These are phyloP conservation scores for Pseudophaeomoniella oleicola DNA, from an alignment of 2,329 filamentous ascomycete species.

Conservation along the genomic window DNA sequence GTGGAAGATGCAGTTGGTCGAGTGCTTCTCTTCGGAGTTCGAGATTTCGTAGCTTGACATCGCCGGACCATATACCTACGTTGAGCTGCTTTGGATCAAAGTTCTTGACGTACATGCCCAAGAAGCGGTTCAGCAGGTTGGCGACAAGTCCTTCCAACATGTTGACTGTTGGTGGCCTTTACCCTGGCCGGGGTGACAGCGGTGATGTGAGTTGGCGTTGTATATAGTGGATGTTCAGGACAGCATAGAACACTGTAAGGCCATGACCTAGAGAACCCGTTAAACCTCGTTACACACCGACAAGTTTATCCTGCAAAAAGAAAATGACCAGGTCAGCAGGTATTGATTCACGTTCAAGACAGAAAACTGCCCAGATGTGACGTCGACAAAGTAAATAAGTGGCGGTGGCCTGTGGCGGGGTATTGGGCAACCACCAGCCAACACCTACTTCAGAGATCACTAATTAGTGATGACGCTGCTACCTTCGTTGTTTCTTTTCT, in stretches of 20 bases:
- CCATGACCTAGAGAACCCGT: not conserved
- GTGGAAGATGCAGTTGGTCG: slow-evolving; percentile 87
- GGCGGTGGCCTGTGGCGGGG: not conserved
- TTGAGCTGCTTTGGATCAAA: slow-evolving; percentile 97
- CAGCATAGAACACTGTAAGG: not conserved
- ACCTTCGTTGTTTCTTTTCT: no score
- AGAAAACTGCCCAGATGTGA: not conserved
- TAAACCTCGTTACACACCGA: not conserved
- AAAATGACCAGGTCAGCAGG: no score
- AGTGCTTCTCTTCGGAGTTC: slow-evolving; percentile 89
- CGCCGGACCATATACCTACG: slow-evolving; percentile 96
- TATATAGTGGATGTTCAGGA: not conserved
- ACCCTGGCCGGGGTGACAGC: slow-evolving; percentile 49
- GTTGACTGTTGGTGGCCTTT: slow-evolving; percentile 46
- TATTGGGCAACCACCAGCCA: no score
- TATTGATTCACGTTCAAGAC: no score
- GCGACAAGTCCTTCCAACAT: slow-evolving; percentile 98
- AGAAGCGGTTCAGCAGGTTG: slow-evolving; percentile 92
- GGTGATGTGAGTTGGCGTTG: not conserved
- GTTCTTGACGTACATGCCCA: slow-evolving; percentile 99
- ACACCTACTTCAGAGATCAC: no score
- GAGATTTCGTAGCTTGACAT: slow-evolving; percentile 87
- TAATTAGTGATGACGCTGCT: no score
- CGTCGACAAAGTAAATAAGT: not conserved
- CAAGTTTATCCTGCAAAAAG: not conserved